These are phyloP conservation scores for Diatrype stigma DNA, from an alignment of 2,329 filamentous ascomycete species.

Conservation along the genomic window DNA sequence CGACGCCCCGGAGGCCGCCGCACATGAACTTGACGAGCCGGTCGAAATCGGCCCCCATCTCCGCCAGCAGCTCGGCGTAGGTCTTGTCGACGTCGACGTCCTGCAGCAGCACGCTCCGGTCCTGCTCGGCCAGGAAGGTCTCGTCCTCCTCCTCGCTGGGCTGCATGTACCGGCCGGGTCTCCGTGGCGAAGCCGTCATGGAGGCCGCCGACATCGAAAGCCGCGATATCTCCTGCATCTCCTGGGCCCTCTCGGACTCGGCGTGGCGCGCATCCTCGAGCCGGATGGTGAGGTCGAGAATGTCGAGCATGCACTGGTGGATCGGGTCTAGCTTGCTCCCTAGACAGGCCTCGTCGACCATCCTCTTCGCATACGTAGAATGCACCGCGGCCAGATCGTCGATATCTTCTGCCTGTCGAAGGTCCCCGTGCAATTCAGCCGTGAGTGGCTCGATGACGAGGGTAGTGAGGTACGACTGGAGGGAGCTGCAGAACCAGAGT, in stretches of 20 bases:
- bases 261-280: constrained; percentile 57
- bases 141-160: constrained; percentile 28
- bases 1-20: constrained; percentile 69
- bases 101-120: constrained; percentile 21
- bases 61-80: constrained; percentile 49
- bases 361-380: constrained; percentile 53
- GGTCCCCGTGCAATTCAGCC: constrained; percentile 48
- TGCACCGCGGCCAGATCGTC: constrained; percentile 77
- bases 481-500: constrained; percentile 70
- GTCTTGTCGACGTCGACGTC: constrained; percentile 34
- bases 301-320: constrained; percentile 64
- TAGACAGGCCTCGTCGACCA: constrained; percentile 67
- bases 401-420: constrained; percentile 64
- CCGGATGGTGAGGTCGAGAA: constrained; percentile 70
- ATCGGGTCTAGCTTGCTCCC: constrained; percentile 66
- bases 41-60: constrained; percentile 60
- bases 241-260: constrained; percentile 33
- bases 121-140: constrained; percentile 26
- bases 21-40: constrained; percentile 65
- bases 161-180: constrained; percentile 19
- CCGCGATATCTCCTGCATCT: constrained; percentile 36
- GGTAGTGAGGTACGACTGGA: constrained; percentile 73
- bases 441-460: constrained; percentile 64
- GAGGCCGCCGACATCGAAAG: constrained; percentile 29
- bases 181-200: constrained; percentile 29